phyloP scores from a whole-genome alignment of 768 basidiomycete genomes.

The Multifurca ochricompacta region DNA sequence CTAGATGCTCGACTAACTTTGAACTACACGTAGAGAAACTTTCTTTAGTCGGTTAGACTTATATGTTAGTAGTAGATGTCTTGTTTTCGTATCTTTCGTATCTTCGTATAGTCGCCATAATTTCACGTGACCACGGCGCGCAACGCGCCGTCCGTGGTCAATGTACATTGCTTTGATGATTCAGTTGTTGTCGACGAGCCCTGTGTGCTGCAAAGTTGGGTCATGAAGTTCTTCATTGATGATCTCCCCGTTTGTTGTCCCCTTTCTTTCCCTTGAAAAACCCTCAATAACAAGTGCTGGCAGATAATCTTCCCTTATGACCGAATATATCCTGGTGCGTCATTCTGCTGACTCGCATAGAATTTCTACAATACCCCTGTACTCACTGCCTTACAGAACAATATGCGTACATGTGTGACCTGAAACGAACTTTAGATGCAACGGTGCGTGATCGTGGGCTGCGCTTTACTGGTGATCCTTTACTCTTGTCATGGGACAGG shows the following conservation, averaged over 20 bases:
- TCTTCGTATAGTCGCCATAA: not conserved
- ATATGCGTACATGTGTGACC: slow-evolving; percentile 99
- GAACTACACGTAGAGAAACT: not conserved
- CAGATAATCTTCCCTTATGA: slow-evolving; percentile 90
- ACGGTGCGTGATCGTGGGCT: slow-evolving; percentile 44
- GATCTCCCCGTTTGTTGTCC: slow-evolving; percentile 37
- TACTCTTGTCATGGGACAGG: slow-evolving; percentile 40
- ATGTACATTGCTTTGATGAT: not conserved
- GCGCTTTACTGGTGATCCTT: not conserved
- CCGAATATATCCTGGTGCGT: slow-evolving; percentile 88
- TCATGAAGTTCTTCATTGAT: slow-evolving; percentile 33
- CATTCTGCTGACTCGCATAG: not conserved
- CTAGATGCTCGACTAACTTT: not conserved
- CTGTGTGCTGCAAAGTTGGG: not conserved
- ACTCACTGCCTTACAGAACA: slow-evolving; percentile 52
- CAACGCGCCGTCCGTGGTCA: no score
- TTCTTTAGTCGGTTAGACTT: slow-evolving; percentile 3
- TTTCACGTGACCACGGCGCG: slow-evolving; percentile 5
- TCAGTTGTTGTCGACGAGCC: not conserved
- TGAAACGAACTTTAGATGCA: slow-evolving; percentile 93
- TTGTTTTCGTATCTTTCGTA: not conserved
- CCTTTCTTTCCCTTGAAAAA: not conserved
- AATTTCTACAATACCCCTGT: slow-evolving; percentile 13
- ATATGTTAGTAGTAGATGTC: slow-evolving; percentile 2
- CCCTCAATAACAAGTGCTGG: slow-evolving; percentile 4